Percentiles rank a stretch among this genome's conserved stretches.
Conservation (phyloP, 495 filamentous ascomycete species). For the Xylaria grammica region DNA sequence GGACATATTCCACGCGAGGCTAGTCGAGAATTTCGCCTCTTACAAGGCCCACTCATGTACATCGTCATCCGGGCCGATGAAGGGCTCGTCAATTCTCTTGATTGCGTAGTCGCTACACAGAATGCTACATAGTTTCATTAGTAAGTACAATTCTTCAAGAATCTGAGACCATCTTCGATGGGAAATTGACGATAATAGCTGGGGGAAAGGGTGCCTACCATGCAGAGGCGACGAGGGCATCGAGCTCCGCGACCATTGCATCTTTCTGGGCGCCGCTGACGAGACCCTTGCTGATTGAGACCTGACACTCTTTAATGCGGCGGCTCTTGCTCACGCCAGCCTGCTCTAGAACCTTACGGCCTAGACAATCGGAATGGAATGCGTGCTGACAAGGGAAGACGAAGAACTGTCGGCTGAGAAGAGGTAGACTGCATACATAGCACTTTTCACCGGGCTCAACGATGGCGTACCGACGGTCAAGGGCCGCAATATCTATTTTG, state of each 20-base stretch:
- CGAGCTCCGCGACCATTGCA: conserved; percentile 83
- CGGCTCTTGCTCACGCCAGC: conserved; percentile 73
- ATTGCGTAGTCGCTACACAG: conserved; percentile 94
- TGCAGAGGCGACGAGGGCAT: conserved; percentile 79
- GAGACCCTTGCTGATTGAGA: conserved; percentile 74
- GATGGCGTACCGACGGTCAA: conserved; percentile 91
- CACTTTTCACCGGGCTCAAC: conserved; percentile 96
- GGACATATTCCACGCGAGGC: conserved; percentile 1
- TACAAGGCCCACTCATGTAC: conserved; percentile 83
- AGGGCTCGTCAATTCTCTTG: conserved; percentile 89
- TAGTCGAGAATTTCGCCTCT: conserved; percentile 16
- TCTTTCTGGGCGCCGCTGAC: conserved; percentile 71
- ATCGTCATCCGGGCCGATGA: conserved; percentile 73
- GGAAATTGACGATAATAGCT: neutral
- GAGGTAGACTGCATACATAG: conserved; percentile 81
- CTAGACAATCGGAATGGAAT: conserved; percentile 93
- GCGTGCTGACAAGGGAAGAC: conserved; percentile 98
- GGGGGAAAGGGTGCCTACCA: conserved; percentile 61
- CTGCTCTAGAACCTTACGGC: conserved; percentile 77
- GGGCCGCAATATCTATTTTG: conserved; percentile 77
- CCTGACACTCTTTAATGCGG: conserved; percentile 84
- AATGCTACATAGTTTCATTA: conserved; percentile 58
- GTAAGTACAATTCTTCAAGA: conserved; percentile 2
- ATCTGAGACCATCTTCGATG: neutral
- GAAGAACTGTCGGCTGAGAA: conserved; percentile 91